phyloP scores from a whole-genome alignment of 2,329 filamentous ascomycete species.

The Fusarium sp. region DNA sequence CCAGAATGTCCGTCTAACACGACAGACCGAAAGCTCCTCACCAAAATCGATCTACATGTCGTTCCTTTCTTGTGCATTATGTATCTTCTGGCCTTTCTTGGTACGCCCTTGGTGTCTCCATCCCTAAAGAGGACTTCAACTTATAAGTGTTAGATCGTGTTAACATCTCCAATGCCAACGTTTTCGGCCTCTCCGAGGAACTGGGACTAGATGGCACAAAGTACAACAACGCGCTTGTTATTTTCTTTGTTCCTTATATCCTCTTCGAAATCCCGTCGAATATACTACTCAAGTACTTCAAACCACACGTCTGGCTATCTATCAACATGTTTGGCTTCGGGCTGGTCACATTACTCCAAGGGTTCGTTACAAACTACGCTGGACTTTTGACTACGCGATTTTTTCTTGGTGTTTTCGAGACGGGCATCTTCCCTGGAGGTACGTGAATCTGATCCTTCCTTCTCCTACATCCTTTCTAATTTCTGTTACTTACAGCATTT shows the following conservation, averaged over 20 bases:
- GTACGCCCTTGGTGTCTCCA: constrained; percentile 46
- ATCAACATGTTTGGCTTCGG: constrained; percentile 90
- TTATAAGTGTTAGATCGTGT: constrained; percentile 67
- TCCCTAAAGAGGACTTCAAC: not conserved
- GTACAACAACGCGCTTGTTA: constrained; percentile 83
- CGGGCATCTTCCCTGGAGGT: constrained; percentile 43
- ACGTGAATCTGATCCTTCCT: constrained; percentile 15
- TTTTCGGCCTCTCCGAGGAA: constrained; percentile 76
- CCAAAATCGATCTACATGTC: constrained; percentile 79
- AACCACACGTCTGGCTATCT: constrained; percentile 79
- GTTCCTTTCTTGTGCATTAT: constrained; percentile 81
- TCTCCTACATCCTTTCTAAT: not conserved
- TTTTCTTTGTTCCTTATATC: constrained; percentile 87
- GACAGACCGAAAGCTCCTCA: constrained; percentile 75
- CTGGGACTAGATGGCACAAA: constrained; percentile 70
- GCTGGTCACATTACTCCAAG: constrained; percentile 78
- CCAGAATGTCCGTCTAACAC: constrained; percentile 65
- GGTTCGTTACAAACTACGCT: not conserved
- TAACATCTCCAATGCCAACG: constrained; percentile 83
- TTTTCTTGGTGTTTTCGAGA: constrained; percentile 2
- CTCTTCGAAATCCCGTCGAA: constrained; percentile 78
- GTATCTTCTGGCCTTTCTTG: constrained; percentile 79
- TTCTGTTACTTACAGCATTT: constrained; percentile 59
- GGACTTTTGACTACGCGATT: constrained; percentile 1
- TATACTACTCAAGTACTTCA: constrained; percentile 75